Base-by-base conservation (phyloP, 225 moss, liverwort and hornwort species). In the Marchantia paleacea region DNA sequence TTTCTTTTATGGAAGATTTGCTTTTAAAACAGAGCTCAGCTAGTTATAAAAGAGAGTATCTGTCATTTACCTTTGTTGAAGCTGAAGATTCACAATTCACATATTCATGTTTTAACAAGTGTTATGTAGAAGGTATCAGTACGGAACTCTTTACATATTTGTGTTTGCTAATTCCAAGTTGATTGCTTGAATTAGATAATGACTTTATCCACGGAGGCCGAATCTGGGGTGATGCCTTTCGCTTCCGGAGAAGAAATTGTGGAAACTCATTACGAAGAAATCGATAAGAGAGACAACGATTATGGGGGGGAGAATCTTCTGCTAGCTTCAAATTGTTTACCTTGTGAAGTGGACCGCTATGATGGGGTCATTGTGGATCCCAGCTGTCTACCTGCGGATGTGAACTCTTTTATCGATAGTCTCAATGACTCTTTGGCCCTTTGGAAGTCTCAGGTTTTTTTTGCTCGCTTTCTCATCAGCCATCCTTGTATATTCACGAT, bases 291-390 rank as follows among this genome's bases (percentile, higher is more conserved):
- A 19, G 15, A 15, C n/a, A 31, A 71, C 8, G 73, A 51, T 52
- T 7, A 24, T 19, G 73, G 18, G 0, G 3, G 0, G 7, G 22
- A 7, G 25, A 53, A 73, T 50, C 15, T 53, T 48, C 1, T 10
- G 20, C 53, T 54, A 20, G 2, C 51, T 20, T 20, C 73, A 73
- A n/a, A 48, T 12, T 73, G 53, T 48, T 52, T 88, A 74, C 73
- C 79, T n/a, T 82, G 54, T 10, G 62, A 65, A 57, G 82, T 72
- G 12, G 90, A 89, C 64, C 62, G 53, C 0, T 90, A 50, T n/a
- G 84, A 78, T 53, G 90, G 91, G 22, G 26, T 90, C 3, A 70
- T 85, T 29, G 89, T 88, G 13, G 80, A 87, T 71, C 79, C 85
- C 22, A 57, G 31, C 71, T 55, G 70, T 69, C 80, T 90, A 50